Percentiles rank a stretch among this genome's conserved stretches.
Evolutionary conservation across 2,329 filamentous ascomycete genomes (phyloP).

Genomic region (Fusarium dimerum): DNA sequence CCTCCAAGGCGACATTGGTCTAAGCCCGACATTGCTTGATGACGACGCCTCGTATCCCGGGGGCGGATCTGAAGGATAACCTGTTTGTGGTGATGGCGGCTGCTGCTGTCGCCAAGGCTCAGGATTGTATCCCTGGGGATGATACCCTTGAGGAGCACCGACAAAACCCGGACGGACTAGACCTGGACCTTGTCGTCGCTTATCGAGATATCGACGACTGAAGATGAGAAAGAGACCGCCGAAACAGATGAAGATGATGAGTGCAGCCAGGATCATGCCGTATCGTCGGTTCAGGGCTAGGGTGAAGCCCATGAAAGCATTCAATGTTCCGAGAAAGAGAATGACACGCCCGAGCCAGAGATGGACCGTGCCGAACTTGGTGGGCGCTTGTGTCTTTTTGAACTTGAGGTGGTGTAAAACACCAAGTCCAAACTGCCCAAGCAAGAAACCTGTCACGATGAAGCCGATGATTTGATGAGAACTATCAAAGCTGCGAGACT

Average conservation of each 20-base stretch:
- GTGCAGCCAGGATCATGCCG: conserved; percentile 48
- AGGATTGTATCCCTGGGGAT: conserved; percentile 30
- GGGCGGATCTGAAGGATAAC: conserved; percentile 30
- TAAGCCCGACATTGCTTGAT: conserved; percentile 33
- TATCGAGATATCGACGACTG: conserved; percentile 29
- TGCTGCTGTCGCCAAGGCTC: conserved; percentile 32
- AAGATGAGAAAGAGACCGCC: conserved; percentile 40
- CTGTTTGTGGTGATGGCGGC: conserved; percentile 16
- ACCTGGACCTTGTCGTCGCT: conserved; percentile 21
- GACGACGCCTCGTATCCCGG: conserved; percentile 37
- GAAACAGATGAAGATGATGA: conserved; percentile 46
- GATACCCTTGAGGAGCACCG: conserved; percentile 24
- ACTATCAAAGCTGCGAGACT: conserved; percentile 55
- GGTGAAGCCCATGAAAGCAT: conserved; percentile 62
- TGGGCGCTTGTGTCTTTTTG: conserved; percentile 49
- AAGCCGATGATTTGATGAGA: conserved; percentile 62
- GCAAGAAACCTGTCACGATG: conserved; percentile 51
- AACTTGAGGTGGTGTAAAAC: conserved; percentile 57
- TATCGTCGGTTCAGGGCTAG: conserved; percentile 53
- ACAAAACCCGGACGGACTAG: conserved; percentile 12
- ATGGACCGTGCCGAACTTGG: conserved; percentile 55
- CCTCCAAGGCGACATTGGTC: conserved; percentile 31
- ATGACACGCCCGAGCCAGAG: conserved; percentile 58
- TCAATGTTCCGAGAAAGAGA: conserved; percentile 54
- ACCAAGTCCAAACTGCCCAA: conserved; percentile 56